These are phyloP conservation scores for Paecilomyces sp. DNA, from an alignment of 2,329 filamentous ascomycete species.

Conservation along the genomic window DNA sequence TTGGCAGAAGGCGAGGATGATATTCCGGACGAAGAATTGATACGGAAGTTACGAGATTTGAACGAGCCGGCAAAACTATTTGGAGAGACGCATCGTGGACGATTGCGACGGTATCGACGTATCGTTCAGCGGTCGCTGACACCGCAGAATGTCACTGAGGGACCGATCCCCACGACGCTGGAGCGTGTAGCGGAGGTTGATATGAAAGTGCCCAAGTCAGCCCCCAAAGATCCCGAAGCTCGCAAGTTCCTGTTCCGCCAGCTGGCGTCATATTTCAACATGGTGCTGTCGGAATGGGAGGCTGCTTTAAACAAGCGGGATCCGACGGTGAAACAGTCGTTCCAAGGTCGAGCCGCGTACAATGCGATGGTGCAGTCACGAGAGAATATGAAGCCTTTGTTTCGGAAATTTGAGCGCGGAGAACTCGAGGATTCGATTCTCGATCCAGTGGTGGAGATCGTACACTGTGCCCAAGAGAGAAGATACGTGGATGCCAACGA, in stretches of 20 bases:
- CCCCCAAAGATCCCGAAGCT: constrained; percentile 58
- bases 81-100: constrained; percentile 66
- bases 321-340: constrained; percentile 58
- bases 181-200: constrained; percentile 73
- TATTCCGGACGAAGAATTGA: constrained; percentile 64
- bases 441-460: constrained; percentile 81
- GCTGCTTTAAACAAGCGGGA: constrained; percentile 59
- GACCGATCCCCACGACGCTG: constrained; percentile 82
- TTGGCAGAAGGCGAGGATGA: constrained; percentile 45
- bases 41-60: constrained; percentile 59
- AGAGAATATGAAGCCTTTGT: constrained; percentile 82
- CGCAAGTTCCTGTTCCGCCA: constrained; percentile 74
- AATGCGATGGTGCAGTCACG: constrained; percentile 80
- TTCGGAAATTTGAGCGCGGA: constrained; percentile 77
- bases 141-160: constrained; percentile 48
- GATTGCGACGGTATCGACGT: constrained; percentile 64
- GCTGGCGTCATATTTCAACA: constrained; percentile 89
- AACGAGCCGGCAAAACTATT: constrained; percentile 71
- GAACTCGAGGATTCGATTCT: constrained; percentile 74
- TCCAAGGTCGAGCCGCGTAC: constrained; percentile 72
- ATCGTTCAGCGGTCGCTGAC: constrained; percentile 41
- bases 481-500: constrained; percentile 96
- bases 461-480: constrained; percentile 79
- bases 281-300: constrained; percentile 89
- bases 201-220: constrained; percentile 68